A percentile compares a stretch with the other conserved stretches of the same genome.
Conservation (phyloP, 768 basidiomycete species). For the Pulveroboletus sp. region DNA sequence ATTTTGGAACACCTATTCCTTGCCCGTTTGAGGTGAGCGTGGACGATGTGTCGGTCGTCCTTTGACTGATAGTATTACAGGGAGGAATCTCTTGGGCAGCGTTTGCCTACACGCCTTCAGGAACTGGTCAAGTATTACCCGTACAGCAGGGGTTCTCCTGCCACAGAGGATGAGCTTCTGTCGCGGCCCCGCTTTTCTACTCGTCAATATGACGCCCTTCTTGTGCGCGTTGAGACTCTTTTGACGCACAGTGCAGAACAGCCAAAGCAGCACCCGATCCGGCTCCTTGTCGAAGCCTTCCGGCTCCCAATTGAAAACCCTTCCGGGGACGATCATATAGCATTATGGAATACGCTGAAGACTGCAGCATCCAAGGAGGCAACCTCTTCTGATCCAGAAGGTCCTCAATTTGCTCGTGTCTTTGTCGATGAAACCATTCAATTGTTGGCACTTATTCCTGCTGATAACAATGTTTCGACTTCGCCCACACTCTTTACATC, state of each 20-base stretch:
- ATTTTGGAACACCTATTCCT: constrained; percentile 76
- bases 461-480: constrained; percentile 31
- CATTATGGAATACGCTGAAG: constrained; percentile 55
- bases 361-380: constrained; percentile 34
- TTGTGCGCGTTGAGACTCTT: constrained; percentile 61
- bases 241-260: constrained; percentile 33
- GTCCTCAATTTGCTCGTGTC: constrained; percentile 43
- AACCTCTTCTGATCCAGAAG: constrained; percentile 23
- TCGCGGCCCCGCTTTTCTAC: constrained; percentile 68
- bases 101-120: constrained; percentile 64
- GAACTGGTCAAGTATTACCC: constrained; percentile 72
- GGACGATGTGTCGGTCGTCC: background rate
- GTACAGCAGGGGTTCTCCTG: constrained; percentile 36
- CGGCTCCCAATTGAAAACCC: constrained; percentile 34
- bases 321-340: constrained; percentile 32
- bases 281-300: constrained; percentile 60
- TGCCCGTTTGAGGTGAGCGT: constrained; percentile 58
- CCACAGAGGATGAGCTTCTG: constrained; percentile 41
- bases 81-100: constrained; percentile 49
- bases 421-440: constrained; percentile 68
- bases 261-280: constrained; percentile 49
- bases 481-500: constrained; percentile 27
- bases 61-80: constrained; percentile 31
- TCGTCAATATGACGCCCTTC: constrained; percentile 55
- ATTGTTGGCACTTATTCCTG: constrained; percentile 46